A percentile compares a stretch with the other conserved stretches of the same genome.
Conservation (phyloP, 345 rosid species). For the Eutrema heterophyllum region DNA sequence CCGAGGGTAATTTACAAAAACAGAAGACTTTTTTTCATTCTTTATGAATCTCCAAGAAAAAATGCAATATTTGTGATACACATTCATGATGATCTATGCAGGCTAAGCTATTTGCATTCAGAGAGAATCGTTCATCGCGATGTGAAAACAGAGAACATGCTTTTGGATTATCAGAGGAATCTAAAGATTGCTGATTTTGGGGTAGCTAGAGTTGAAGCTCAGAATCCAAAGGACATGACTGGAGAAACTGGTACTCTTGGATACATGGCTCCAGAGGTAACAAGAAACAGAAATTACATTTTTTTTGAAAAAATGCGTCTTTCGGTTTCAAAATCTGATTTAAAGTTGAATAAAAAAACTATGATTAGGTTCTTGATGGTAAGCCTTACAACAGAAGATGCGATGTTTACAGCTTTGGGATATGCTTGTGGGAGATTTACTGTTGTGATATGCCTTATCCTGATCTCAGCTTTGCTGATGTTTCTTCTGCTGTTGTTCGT, state of each 20-base stretch:
- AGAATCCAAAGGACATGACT: slow-evolving; percentile 95
- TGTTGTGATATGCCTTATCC: slow-evolving; percentile 97
- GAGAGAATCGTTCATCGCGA: slow-evolving; percentile 94
- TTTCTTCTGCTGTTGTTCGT: slow-evolving; percentile 86
- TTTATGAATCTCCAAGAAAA: not conserved
- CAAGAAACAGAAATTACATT: not conserved
- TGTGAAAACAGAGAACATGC: slow-evolving; percentile 95
- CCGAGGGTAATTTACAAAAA: slow-evolving; percentile 58
- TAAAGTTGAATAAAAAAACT: not conserved
- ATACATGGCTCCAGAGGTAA: slow-evolving; percentile 99
- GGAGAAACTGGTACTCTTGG: slow-evolving; percentile 99
- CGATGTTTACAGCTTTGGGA: slow-evolving; percentile 98
- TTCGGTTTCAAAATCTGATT: not conserved
- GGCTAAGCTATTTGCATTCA: slow-evolving; percentile 91
- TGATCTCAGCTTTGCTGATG: slow-evolving; percentile 85
- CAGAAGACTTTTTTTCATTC: not conserved
- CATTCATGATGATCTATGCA: slow-evolving; percentile 32
- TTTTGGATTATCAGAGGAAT: slow-evolving; percentile 60
- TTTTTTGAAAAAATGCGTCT: not conserved
- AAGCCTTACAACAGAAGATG: slow-evolving; percentile 96
- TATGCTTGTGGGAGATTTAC: slow-evolving; percentile 97
- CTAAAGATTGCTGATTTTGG: slow-evolving; percentile 99
- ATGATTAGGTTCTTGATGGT: slow-evolving; percentile 81
- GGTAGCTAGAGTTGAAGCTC: slow-evolving; percentile 99
- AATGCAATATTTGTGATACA: not conserved